These are phyloP conservation scores for Trichomonas tenax DNA, from an alignment of 208 protist genomes.

Conservation along the genomic window DNA sequence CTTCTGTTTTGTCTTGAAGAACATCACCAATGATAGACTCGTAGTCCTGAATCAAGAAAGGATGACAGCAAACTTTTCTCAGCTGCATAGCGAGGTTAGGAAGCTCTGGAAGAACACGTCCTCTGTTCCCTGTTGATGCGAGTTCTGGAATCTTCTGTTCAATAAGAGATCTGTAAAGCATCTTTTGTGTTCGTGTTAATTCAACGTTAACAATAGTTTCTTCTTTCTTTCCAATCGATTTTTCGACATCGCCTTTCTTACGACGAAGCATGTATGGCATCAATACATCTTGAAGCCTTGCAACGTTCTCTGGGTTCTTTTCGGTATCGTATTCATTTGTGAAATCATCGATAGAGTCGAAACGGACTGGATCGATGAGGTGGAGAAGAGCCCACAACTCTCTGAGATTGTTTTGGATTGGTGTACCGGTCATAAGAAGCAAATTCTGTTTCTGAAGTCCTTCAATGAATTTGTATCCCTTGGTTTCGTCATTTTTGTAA, in stretches of 20 bases:
- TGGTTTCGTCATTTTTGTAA: slow-evolving; percentile 36
- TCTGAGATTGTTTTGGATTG: slow-evolving; percentile 44
- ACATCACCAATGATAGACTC: slow-evolving; percentile 40
- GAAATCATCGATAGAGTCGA: slow-evolving; percentile 45
- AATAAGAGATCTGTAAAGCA: neutral
- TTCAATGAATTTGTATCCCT: slow-evolving; percentile 69
- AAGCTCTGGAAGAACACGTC: neutral
- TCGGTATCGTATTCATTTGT: slow-evolving; percentile 28
- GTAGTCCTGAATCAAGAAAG: slow-evolving; percentile 75
- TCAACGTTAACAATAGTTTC: slow-evolving; percentile 35
- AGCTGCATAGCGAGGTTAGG: slow-evolving; percentile 41
- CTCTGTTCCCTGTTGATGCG: neutral
- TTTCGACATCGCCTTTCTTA: slow-evolving; percentile 28
- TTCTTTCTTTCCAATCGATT: slow-evolving; percentile 31
- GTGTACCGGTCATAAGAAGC: slow-evolving; percentile 47
- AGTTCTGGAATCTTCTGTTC: neutral
- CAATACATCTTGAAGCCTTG: slow-evolving; percentile 35
- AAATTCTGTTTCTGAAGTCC: slow-evolving; percentile 59
- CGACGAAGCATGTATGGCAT: slow-evolving; percentile 48
- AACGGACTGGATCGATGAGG: slow-evolving; percentile 56
- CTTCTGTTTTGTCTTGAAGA: neutral
- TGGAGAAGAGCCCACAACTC: slow-evolving; percentile 63
- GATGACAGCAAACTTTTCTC: slow-evolving; percentile 69
- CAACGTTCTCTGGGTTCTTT: slow-evolving; percentile 34
- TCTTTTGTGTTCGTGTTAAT: slow-evolving; percentile 28